Evolutionary conservation across 2,329 filamentous ascomycete genomes (phyloP).

Genomic region (Coniella vitis): DNA sequence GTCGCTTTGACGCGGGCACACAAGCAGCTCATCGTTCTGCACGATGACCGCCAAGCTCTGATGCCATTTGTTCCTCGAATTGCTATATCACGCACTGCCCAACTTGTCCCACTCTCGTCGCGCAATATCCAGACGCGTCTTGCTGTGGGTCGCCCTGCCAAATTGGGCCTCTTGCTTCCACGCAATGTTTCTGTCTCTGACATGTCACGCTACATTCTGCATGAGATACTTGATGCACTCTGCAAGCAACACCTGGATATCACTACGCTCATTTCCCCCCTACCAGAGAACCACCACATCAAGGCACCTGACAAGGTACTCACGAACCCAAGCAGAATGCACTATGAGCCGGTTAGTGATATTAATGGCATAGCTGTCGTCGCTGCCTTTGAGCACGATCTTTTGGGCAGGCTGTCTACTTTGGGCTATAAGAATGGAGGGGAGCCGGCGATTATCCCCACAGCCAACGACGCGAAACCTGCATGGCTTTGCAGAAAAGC

Average conservation of each 20-base stretch:
- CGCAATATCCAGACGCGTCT: background rate
- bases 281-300: constrained; percentile 16
- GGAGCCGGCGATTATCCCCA: background rate
- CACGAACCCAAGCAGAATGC: constrained; percentile 6
- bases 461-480: background rate
- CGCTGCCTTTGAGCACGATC: constrained; percentile 15
- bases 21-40: constrained; percentile 24
- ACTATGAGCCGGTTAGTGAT: constrained; percentile 9
- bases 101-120: background rate
- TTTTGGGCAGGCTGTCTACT: constrained; percentile 3
- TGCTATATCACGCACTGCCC: background rate
- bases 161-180: background rate
- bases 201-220: constrained; percentile 20
- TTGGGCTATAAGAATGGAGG: background rate
- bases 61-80: constrained; percentile 21
- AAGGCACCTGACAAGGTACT: constrained; percentile 13
- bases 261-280: constrained; percentile 1
- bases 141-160: background rate
- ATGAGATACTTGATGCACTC: constrained; percentile 19
- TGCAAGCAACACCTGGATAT: constrained; percentile 17
- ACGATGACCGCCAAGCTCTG: constrained; percentile 13
- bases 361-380: constrained; percentile 17
- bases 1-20: constrained; percentile 25
- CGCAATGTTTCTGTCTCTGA: constrained; percentile 16
- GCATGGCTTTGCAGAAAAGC: constrained; percentile 16